Base-by-base conservation (phyloP, 1,284 basidiomycete genomes). In the Ganoderma sp. region DNA sequence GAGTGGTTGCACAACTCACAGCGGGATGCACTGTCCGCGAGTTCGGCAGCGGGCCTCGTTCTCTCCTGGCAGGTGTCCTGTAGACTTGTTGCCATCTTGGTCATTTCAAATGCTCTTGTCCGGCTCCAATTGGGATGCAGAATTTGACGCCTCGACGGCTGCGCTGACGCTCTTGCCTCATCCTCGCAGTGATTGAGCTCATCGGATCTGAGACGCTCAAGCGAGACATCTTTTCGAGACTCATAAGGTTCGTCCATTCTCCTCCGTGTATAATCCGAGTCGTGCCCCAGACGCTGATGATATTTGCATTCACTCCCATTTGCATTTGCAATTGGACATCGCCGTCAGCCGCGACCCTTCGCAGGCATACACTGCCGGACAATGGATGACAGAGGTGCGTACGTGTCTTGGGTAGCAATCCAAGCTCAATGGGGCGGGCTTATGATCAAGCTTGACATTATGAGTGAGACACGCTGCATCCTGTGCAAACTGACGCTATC, bases 311-410 rank as follows among this genome's bases (percentile, higher is more conserved):
- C 19, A 58, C 39, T 19, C 4, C 8, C 37, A 22, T 58, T 39
- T 58, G 3, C 9, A 19, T 39, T 57, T 34, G 3, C 56, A 57
- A 57, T 39, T 17, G 3, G 3, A 57, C 37, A n/a, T 22, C 4
- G 8, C 1, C 39, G 19, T 7, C 61, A 91, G 90, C 72, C 88
- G 88, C 6, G 86, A 94, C 76, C 87, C 91, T 1, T 74, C 79
- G 0, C 70, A 79, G 34, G 90, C 90, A 0, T 94, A 89, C 75
- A 91, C 89, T 0, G 87, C 91, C 10, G 93, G 93, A 0, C 92
- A 94, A 79, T 94, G 92, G 91, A 93, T 93, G 92, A 93, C 92
- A 2, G 91, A 93, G 81, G 89, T 85, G 67, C 28, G 79, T 52
- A 68, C 28, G 79, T 52, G n/a, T 22, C 25, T 8, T 25, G 17